A percentile compares a stretch with the other conserved stretches of the same genome.
phyloP scores from a whole-genome alignment of 1,284 basidiomycete genomes.

The Melampsora americana region DNA sequence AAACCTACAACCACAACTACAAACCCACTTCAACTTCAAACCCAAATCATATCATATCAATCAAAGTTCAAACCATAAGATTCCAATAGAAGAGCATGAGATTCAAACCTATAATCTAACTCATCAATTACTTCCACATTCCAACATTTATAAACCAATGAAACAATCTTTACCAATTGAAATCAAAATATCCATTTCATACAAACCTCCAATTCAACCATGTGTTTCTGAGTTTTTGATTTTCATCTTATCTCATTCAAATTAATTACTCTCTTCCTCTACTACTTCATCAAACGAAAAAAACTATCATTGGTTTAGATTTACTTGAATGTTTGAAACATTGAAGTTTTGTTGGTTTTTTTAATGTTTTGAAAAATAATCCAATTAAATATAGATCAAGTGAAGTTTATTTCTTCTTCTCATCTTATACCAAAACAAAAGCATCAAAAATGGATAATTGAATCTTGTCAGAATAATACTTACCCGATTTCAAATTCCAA shows the following conservation, averaged over 20 bases:
- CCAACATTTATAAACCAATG: slow-evolving; percentile 24
- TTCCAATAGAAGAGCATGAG: slow-evolving; percentile 79
- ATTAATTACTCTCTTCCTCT: slow-evolving; percentile 2
- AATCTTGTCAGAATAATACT: too few species aligned
- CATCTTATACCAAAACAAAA: too few species aligned
- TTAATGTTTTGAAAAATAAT: slow-evolving; percentile 35
- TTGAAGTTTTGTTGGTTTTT: slow-evolving; percentile 22
- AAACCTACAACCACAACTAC: too few species aligned
- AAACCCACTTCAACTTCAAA: too few species aligned
- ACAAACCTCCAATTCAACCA: slow-evolving; percentile 25
- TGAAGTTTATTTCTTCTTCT: background rate
- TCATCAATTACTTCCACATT: slow-evolving; percentile 73
- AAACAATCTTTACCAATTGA: slow-evolving; percentile 20
- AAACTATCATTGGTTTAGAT: slow-evolving; percentile 34
- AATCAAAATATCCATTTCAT: slow-evolving; percentile 29
- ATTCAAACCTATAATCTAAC: slow-evolving; percentile 87
- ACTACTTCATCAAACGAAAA: slow-evolving; percentile 8
- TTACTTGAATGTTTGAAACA: slow-evolving; percentile 11
- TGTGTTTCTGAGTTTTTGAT: slow-evolving; percentile 41
- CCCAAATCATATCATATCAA: too few species aligned
- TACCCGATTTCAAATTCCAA: too few species aligned
- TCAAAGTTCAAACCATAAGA: too few species aligned
- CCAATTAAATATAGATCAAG: slow-evolving; percentile 32
- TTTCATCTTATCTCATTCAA: slow-evolving; percentile 24
- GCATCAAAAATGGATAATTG: too few species aligned